phyloP scores from a whole-genome alignment of 805 yeast genomes.

The Allodekkera sacchari region DNA sequence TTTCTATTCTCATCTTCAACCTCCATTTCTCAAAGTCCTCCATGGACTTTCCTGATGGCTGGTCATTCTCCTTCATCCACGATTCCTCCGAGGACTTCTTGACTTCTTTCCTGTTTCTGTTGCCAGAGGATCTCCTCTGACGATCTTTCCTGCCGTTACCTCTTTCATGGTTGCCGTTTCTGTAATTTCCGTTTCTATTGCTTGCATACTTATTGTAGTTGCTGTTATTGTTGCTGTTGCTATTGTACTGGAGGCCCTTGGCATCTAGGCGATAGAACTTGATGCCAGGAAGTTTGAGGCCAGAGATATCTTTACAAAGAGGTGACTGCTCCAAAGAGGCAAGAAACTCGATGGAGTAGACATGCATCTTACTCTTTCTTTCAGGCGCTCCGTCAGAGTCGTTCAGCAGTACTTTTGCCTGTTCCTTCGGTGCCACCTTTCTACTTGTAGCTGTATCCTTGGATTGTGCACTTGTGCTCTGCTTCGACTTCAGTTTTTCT shows the following conservation, averaged over 20 bases:
- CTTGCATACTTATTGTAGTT: constrained; percentile 4
- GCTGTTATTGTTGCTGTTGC: constrained; percentile 6
- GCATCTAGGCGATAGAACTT: constrained; percentile 40
- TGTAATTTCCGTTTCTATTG: constrained; percentile 8
- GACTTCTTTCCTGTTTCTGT: constrained; percentile 4
- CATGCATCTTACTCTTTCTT: constrained; percentile 5
- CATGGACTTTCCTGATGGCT: constrained; percentile 39
- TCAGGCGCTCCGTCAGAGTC: neutral
- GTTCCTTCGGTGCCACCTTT: neutral
- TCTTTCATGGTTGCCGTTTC: neutral
- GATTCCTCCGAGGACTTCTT: constrained; percentile 28
- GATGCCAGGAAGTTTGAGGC: constrained; percentile 32
- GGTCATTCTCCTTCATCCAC: constrained; percentile 31
- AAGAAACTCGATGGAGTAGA: constrained; percentile 23
- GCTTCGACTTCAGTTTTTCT: constrained; percentile 9
- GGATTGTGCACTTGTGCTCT: neutral
- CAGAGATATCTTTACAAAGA: constrained; percentile 21
- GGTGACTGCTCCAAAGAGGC: constrained; percentile 29
- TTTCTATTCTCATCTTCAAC: constrained; percentile 42
- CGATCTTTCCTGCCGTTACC: constrained; percentile 4
- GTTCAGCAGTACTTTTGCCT: neutral
- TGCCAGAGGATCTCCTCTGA: constrained; percentile 5
- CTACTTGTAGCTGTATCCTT: neutral
- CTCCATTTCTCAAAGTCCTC: constrained; percentile 57
- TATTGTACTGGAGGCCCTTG: constrained; percentile 5